Evolutionary conservation across 495 filamentous ascomycete genomes (phyloP).

Genomic region (Penicillium antarcticum): DNA sequence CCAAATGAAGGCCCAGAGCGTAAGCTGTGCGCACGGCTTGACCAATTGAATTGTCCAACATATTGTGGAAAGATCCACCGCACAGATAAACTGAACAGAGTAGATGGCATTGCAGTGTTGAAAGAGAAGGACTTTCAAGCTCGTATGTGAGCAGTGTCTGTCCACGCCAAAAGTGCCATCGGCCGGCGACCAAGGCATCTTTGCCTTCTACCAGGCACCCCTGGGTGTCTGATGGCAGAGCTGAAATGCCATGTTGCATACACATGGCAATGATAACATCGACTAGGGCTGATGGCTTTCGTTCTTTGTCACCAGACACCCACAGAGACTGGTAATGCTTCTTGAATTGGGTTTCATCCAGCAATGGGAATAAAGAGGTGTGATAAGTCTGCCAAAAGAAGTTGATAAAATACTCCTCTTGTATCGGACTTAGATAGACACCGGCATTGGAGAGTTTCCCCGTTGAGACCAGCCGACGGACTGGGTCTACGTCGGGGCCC

Average conservation of each 20-base stretch:
- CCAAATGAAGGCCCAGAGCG: constrained; percentile 50
- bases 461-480: neutral
- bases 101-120: constrained; percentile 51
- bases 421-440: constrained; percentile 18
- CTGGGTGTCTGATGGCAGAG: constrained; percentile 15
- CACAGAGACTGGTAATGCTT: constrained; percentile 48
- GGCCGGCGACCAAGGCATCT: constrained; percentile 44
- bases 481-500: neutral
- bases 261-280: constrained; percentile 54
- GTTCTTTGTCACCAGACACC: constrained; percentile 23
- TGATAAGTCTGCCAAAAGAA: constrained; percentile 50
- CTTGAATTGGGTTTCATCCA: constrained; percentile 48
- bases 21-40: constrained; percentile 46
- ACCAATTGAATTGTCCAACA: constrained; percentile 36
- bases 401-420: constrained; percentile 49
- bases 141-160: constrained; percentile 44
- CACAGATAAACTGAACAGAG: constrained; percentile 43
- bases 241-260: constrained; percentile 47
- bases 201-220: constrained; percentile 12
- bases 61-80: constrained; percentile 48
- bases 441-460: constrained; percentile 6
- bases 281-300: constrained; percentile 49
- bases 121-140: constrained; percentile 47
- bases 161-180: constrained; percentile 42
- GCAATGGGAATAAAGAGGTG: constrained; percentile 22